Evolutionary conservation across 305 asterid species (phyloP).

Genomic region (Fraxinus ornus): DNA sequence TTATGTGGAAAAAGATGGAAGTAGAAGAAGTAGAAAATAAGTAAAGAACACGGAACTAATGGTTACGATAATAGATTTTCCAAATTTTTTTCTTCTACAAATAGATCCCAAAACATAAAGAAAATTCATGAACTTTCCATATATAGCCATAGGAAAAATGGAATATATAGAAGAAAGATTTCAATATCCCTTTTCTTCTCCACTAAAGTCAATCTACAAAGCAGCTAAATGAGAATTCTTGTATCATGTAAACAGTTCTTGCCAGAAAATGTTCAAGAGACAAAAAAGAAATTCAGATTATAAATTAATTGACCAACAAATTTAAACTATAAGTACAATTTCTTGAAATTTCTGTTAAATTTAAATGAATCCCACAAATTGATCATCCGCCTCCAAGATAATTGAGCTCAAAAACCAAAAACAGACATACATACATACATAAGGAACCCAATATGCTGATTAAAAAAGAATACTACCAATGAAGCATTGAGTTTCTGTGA

Average conservation of each 20-base stretch:
- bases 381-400: neutral
- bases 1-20: slow-evolving; percentile 23
- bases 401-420: neutral
- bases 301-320: neutral
- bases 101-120: slow-evolving; percentile 38
- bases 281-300: neutral
- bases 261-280: slow-evolving; percentile 1
- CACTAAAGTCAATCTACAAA: slow-evolving; percentile 9
- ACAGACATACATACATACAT: neutral
- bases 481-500: slow-evolving; percentile 55
- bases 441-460: slow-evolving; percentile 23
- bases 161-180: slow-evolving; percentile 18
- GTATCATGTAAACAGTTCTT: neutral
- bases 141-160: slow-evolving; percentile 6
- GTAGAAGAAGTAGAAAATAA: slow-evolving; percentile 27
- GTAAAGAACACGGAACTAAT: slow-evolving; percentile 57
- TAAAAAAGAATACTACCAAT: slow-evolving; percentile 40
- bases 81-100: slow-evolving; percentile 31
- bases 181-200: slow-evolving; percentile 12
- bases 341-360: slow-evolving; percentile 23
- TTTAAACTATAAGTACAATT: neutral
- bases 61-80: slow-evolving; percentile 38
- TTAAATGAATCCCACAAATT: slow-evolving; percentile 10
- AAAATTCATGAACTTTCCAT: slow-evolving; percentile 39
- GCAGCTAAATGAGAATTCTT: slow-evolving; percentile 23